These are phyloP conservation scores for Diaporthe sp. DNA, from an alignment of 2,329 filamentous ascomycete species.

Conservation along the genomic window DNA sequence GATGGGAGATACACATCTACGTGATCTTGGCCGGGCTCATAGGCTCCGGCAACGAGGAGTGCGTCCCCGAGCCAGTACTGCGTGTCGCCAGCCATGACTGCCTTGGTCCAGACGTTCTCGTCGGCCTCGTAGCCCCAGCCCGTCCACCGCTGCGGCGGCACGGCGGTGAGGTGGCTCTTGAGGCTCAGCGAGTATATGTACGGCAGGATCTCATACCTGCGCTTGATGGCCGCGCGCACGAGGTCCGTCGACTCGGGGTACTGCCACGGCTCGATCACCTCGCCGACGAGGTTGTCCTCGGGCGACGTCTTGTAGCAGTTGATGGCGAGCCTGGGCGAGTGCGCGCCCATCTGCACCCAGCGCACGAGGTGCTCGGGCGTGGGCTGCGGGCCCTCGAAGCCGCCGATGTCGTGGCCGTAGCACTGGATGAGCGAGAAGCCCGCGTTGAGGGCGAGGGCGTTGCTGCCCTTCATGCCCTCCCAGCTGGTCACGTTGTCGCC, in stretches of 20 bases:
- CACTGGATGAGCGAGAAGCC: slow-evolving; percentile 76
- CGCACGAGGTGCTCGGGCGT: slow-evolving; percentile 76
- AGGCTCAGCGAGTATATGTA: slow-evolving; percentile 76
- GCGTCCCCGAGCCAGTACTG: slow-evolving; percentile 80
- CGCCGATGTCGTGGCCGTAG: slow-evolving; percentile 80
- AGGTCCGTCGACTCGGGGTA: slow-evolving; percentile 73
- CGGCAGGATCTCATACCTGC: slow-evolving; percentile 77
- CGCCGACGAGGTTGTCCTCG: slow-evolving; percentile 73
- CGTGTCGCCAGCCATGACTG: slow-evolving; percentile 71
- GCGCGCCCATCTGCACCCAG: slow-evolving; percentile 78
- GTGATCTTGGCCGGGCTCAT: slow-evolving; percentile 64
- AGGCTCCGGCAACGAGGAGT: slow-evolving; percentile 75
- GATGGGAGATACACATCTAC: slow-evolving; percentile 69
- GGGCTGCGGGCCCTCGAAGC: slow-evolving; percentile 80
- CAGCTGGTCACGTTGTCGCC: slow-evolving; percentile 81
- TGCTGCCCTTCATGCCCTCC: slow-evolving; percentile 78
- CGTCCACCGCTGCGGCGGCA: slow-evolving; percentile 76
- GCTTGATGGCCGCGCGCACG: slow-evolving; percentile 73
- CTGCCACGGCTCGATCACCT: slow-evolving; percentile 84
- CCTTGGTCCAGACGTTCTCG: slow-evolving; percentile 71
- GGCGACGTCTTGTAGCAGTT: slow-evolving; percentile 82
- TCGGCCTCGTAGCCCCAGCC: slow-evolving; percentile 79
- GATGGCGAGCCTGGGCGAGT: slow-evolving; percentile 78
- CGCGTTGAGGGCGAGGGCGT: slow-evolving; percentile 74
- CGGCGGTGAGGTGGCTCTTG: slow-evolving; percentile 68